A percentile compares a stretch with the other conserved stretches of the same genome.
phyloP scores from a whole-genome alignment of 768 basidiomycete genomes.

The Lentinus brumalis region DNA sequence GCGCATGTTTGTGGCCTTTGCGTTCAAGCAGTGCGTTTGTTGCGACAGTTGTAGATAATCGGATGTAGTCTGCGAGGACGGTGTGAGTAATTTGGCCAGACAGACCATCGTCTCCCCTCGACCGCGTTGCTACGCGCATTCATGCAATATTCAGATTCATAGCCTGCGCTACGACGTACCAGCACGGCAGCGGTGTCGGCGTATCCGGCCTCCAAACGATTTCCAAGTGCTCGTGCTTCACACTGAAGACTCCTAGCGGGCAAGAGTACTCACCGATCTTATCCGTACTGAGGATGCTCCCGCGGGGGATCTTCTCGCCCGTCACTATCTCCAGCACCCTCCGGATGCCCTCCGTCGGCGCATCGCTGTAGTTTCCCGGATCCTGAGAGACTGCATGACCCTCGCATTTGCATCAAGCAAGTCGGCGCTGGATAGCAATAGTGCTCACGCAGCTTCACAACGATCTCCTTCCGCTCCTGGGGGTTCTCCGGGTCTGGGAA shows the following conservation, averaged over 20 bases:
- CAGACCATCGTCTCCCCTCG: too few species aligned
- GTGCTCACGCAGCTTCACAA: slow-evolving; percentile 84
- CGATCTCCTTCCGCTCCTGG: slow-evolving; percentile 67
- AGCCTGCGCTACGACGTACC: too few species aligned
- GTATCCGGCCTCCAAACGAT: too few species aligned
- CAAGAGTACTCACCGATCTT: slow-evolving; percentile 65
- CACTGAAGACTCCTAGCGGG: too few species aligned
- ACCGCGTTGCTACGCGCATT: background rate
- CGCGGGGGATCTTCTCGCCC: slow-evolving; percentile 67
- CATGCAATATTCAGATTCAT: background rate
- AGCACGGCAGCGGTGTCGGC: too few species aligned
- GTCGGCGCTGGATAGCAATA: background rate
- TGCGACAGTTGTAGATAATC: slow-evolving; percentile 91
- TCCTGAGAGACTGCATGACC: slow-evolving; percentile 77
- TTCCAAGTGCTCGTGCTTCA: too few species aligned
- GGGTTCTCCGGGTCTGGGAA: slow-evolving; percentile 71
- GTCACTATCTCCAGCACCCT: slow-evolving; percentile 80
- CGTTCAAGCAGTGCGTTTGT: slow-evolving; percentile 96
- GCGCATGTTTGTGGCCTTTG: slow-evolving; percentile 88
- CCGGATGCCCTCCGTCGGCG: slow-evolving; percentile 92
- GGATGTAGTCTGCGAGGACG: slow-evolving; percentile 71
- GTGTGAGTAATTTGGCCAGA: too few species aligned
- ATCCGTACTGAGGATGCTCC: slow-evolving; percentile 65
- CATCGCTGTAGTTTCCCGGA: slow-evolving; percentile 84
- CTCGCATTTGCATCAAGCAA: background rate